A percentile compares a stretch with the other conserved stretches of the same genome.
Evolutionary conservation across 106 monocot species (phyloP).

Genomic region (Dendrobium chrysotoxum): DNA sequence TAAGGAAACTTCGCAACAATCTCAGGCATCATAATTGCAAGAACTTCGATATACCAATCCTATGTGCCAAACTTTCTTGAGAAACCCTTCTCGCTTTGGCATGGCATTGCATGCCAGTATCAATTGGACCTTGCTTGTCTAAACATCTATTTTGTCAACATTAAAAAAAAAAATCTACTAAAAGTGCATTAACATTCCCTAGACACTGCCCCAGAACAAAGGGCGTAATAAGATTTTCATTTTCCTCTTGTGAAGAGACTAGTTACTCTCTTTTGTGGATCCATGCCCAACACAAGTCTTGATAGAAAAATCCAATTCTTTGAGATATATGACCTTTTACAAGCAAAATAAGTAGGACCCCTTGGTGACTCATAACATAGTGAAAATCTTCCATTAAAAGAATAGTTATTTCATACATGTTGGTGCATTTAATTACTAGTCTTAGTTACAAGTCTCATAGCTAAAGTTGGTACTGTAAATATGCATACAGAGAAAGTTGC

Average conservation of each 20-base stretch:
- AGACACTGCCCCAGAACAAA: slow-evolving; percentile 55
- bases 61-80: slow-evolving; percentile 23
- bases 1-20: slow-evolving; percentile 57
- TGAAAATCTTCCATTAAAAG: slow-evolving; percentile 67
- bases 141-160: slow-evolving; percentile 15
- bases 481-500: slow-evolving; percentile 79
- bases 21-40: slow-evolving; percentile 11
- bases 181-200: slow-evolving; percentile 45
- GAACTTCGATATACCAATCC: slow-evolving; percentile 7
- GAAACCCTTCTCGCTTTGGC: slow-evolving; percentile 55
- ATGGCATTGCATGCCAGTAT: slow-evolving; percentile 20
- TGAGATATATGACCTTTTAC: slow-evolving; percentile 51
- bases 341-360: slow-evolving; percentile 51
- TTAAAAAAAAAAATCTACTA: slow-evolving; percentile 51
- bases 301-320: slow-evolving; percentile 62
- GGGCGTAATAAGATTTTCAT: slow-evolving; percentile 34
- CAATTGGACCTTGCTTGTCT: slow-evolving; percentile 18
- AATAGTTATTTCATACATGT: slow-evolving; percentile 33
- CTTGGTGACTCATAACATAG: slow-evolving; percentile 56
- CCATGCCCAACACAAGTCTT: slow-evolving; percentile 67
- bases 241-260: slow-evolving; percentile 57
- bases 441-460: slow-evolving; percentile 39
- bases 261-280: slow-evolving; percentile 67
- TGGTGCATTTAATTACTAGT: slow-evolving; percentile 51
- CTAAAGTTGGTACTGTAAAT: slow-evolving; percentile 80